Evolutionary conservation across 176 grass and related monocot genomes (phyloP), one percentile per base, ranked within the genome.

Genomic region (Avena eriantha): DNA sequence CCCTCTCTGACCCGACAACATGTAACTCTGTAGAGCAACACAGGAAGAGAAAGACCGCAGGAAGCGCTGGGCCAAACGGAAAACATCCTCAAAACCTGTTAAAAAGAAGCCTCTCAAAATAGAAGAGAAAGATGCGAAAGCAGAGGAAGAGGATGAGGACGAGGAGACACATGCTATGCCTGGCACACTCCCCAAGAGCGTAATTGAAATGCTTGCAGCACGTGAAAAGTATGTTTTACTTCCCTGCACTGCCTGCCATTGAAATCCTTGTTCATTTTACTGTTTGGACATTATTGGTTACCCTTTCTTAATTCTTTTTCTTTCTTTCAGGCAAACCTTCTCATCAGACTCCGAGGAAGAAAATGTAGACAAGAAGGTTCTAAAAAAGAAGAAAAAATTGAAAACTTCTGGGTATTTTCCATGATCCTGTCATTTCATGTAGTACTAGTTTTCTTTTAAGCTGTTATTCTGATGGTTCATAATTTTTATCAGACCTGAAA

Each of bases 331-430:
- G 79, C 87, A 94, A 93, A 99, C 83, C 8, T 96, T 99, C 68
- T 68, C 89, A 65, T 99, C 97, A 0, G 92, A 99, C 56, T 99
- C 94, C 0, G 94, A 99, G 90, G 92, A 99, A 57, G 97, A 99
- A 91, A 81, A 85, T 6, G 26, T 70, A 48, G 79, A 93, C 49
- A 82, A 91, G 68, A 91, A 94, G 81, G 61, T 77, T 54, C 72
- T 86, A 17, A 89, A 81, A 74, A 90, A 78, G 84, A 97, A 91
- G 77, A 99, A 87, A 57, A 90, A 26, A 80, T 43, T 14, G 19
- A 84, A 81, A 88, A 87, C 72, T 86, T 86, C 74, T 11, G 89
- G 94, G 94, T 96, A 98, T 51, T 39, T 83, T 66, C 77, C 76
- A 36, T 76, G n/a, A 56, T 76, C 68, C 12, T 78, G 4, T 21